Percentiles rank a stretch among this genome's conserved stretches.
Conservation (phyloP, 2,329 filamentous ascomycete species). For the Penicillium sp. region DNA sequence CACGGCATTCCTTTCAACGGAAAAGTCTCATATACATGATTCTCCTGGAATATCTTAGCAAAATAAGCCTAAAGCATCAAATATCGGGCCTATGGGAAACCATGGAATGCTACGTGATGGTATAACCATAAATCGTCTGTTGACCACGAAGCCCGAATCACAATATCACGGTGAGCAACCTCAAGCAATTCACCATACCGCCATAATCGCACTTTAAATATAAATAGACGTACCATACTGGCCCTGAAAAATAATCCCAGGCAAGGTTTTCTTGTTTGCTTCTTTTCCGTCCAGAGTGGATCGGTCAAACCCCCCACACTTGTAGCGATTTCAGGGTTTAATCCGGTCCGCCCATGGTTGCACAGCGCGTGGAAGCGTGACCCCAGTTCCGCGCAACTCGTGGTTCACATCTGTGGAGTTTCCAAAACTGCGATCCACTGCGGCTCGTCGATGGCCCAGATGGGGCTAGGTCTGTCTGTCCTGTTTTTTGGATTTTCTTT, state of each 20-base stretch:
- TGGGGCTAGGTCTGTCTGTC: neutral
- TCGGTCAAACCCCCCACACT: neutral
- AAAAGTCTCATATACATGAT: constrained; percentile 8
- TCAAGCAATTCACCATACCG: neutral
- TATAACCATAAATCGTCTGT: constrained; percentile 13
- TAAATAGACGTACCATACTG: neutral
- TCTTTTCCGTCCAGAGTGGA: neutral
- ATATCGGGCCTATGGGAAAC: constrained; percentile 7
- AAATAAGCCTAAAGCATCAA: neutral
- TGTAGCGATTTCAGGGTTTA: constrained; percentile 3
- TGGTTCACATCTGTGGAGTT: constrained; percentile 20
- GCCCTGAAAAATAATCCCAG: neutral
- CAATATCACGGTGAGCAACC: constrained; percentile 12
- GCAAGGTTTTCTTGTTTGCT: neutral
- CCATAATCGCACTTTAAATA: neutral
- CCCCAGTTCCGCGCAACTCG: constrained; percentile 25
- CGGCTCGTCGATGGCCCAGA: constrained; percentile 11
- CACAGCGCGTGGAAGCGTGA: constrained; percentile 23
- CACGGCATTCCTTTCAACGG: too few species aligned
- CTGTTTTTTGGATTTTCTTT: neutral
- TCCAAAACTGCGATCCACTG: constrained; percentile 12
- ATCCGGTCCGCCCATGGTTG: constrained; percentile 9
- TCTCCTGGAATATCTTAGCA: neutral
- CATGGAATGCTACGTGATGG: constrained; percentile 7
- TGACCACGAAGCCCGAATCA: constrained; percentile 14